Conservation (phyloP, 345 rosid genomes). For the Alliaria petiolata region DNA sequence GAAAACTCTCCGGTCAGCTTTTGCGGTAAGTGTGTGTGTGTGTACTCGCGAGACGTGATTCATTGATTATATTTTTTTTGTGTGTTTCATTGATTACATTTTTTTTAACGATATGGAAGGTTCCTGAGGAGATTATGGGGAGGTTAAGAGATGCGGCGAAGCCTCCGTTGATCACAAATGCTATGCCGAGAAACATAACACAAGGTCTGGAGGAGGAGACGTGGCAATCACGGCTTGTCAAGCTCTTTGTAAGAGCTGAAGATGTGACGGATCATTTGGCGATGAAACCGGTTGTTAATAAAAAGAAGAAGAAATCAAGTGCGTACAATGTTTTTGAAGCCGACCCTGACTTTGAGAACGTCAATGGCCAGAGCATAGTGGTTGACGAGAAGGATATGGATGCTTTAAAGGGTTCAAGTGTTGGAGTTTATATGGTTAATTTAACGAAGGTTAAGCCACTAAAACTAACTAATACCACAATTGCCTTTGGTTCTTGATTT, state of each 20-base stretch:
- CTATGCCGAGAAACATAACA: constrained; percentile 21
- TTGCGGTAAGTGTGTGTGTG: constrained; percentile 40
- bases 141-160: constrained; percentile 26
- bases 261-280: constrained; percentile 23
- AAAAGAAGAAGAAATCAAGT: constrained; percentile 16
- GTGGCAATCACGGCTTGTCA: constrained; percentile 33
- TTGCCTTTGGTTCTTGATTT: neutral
- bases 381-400: constrained; percentile 37
- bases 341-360: constrained; percentile 58
- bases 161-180: constrained; percentile 36
- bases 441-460: constrained; percentile 37
- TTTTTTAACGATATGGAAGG: constrained; percentile 31
- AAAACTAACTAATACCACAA: neutral
- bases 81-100: neutral
- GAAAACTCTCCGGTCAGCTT: constrained; percentile 60
- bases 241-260: constrained; percentile 30
- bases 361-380: constrained; percentile 55
- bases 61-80: neutral
- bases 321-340: constrained; percentile 48
- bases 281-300: constrained; percentile 9
- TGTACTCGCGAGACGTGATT: neutral
- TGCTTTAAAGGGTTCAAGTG: constrained; percentile 37
- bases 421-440: constrained; percentile 70
- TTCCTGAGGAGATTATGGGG: constrained; percentile 35
- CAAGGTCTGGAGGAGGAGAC: neutral